Percentiles rank a stretch among this genome's conserved stretches.
Evolutionary conservation across 352 stramenopile genomes (phyloP).

Genomic region (Phytophthora brassicae): DNA sequence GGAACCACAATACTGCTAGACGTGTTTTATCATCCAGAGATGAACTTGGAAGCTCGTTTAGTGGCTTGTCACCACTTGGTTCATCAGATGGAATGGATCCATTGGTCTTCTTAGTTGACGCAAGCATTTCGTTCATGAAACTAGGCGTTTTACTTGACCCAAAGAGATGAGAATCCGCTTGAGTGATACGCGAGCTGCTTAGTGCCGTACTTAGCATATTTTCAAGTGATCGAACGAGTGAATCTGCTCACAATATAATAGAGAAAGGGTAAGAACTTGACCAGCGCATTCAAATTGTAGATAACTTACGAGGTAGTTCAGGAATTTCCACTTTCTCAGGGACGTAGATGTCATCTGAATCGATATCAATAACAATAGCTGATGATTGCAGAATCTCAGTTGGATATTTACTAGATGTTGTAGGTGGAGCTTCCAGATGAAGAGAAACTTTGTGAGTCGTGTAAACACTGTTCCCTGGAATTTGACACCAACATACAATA

Average conservation of each 20-base stretch:
- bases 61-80: slow-evolving; percentile 5
- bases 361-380: slow-evolving; percentile 64
- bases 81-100: not conserved
- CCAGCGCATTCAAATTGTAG: not conserved
- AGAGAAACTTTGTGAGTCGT: slow-evolving; percentile 60
- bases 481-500: not conserved
- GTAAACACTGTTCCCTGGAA: slow-evolving; percentile 68
- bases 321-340: slow-evolving; percentile 63
- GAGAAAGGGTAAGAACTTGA: slow-evolving; percentile 4
- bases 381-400: slow-evolving; percentile 47
- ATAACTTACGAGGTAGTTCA: slow-evolving; percentile 61
- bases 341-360: slow-evolving; percentile 71
- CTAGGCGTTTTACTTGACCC: slow-evolving; percentile 13
- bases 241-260: slow-evolving; percentile 34
- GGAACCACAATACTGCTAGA: slow-evolving; percentile 51
- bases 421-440: slow-evolving; percentile 30
- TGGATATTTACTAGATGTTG: slow-evolving; percentile 30
- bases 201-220: slow-evolving; percentile 42
- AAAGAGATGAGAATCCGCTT: slow-evolving; percentile 61
- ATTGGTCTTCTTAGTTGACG: not conserved
- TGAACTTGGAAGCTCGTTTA: not conserved
- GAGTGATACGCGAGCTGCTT: slow-evolving; percentile 34
- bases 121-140: slow-evolving; percentile 41
- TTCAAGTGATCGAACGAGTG: slow-evolving; percentile 57
- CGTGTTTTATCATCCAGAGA: slow-evolving; percentile 35